These are phyloP conservation scores for Cymbopogon citratus DNA, from an alignment of 176 grass and related monocot species.

Conservation along the genomic window DNA sequence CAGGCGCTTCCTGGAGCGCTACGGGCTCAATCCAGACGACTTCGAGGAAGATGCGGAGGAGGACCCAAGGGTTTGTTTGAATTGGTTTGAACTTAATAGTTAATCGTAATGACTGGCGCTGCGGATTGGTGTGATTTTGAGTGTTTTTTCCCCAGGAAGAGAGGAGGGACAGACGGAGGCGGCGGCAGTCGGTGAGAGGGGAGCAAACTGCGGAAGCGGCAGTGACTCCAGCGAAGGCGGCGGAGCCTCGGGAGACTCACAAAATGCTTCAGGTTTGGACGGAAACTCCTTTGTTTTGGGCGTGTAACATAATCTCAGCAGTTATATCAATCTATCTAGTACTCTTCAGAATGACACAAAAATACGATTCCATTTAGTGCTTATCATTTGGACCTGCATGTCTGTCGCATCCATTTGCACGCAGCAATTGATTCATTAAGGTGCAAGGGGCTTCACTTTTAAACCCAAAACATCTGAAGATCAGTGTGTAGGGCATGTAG, in stretches of 20 bases:
- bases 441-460: background rate
- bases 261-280: constrained; percentile 76
- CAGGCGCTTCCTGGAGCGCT: constrained; percentile 50
- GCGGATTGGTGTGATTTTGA: background rate
- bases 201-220: background rate
- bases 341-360: background rate
- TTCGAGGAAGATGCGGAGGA: constrained; percentile 29
- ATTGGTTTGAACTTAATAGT: background rate
- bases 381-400: background rate
- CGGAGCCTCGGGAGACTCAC: constrained; percentile 67
- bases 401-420: background rate
- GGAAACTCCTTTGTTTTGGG: background rate
- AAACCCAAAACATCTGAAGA: background rate
- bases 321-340: background rate
- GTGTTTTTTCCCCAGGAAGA: constrained; percentile 14
- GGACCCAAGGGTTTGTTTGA: constrained; percentile 34
- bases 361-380: background rate
- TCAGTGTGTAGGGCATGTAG: background rate
- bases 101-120: background rate
- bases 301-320: background rate
- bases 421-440: background rate
- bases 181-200: constrained; percentile 22
- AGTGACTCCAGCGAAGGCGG: background rate
- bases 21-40: constrained; percentile 63
- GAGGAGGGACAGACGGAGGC: constrained; percentile 25